A percentile compares a stretch with the other conserved stretches of the same genome.
Conservation (phyloP, 2,329 filamentous ascomycete species). For the Rugonectria rugulosa region DNA sequence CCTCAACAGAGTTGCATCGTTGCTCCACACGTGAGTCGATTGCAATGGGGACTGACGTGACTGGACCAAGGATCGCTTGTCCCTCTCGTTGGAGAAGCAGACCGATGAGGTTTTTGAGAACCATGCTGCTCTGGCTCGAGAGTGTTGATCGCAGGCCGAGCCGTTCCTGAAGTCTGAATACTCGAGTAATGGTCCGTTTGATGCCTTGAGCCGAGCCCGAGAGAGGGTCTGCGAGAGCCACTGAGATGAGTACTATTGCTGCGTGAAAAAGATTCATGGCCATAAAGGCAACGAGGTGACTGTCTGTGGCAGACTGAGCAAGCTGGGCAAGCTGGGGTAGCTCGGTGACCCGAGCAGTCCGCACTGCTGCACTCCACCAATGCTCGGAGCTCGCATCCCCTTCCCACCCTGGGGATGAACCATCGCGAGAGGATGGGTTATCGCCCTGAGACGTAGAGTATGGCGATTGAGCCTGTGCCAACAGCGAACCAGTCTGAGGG, state of each 20-base stretch:
- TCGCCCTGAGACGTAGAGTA: neutral
- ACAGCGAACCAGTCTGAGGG: neutral
- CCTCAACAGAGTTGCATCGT: neutral
- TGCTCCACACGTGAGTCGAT: neutral
- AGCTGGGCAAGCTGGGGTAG: constrained; percentile 44
- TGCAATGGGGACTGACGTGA: neutral
- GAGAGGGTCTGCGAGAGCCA: constrained; percentile 51
- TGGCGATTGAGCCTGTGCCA: neutral
- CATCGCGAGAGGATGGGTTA: neutral
- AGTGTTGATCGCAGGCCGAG: constrained; percentile 6
- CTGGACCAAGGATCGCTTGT: constrained; percentile 4
- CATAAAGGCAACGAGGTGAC: constrained; percentile 53
- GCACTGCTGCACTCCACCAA: constrained; percentile 48
- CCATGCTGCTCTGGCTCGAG: constrained; percentile 4
- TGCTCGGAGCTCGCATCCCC: constrained; percentile 34
- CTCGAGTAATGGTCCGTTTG: constrained; percentile 51
- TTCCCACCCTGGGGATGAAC: neutral
- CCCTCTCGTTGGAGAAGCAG: constrained; percentile 1
- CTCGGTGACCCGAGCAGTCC: constrained; percentile 48
- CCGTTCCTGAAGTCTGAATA: constrained; percentile 49
- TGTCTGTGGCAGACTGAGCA: constrained; percentile 50
- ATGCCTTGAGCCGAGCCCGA: constrained; percentile 51
- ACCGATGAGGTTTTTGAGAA: constrained; percentile 5
- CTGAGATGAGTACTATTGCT: constrained; percentile 51
- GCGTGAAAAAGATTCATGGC: constrained; percentile 55